A percentile compares a stretch with the other conserved stretches of the same genome.
Conservation (phyloP, 441 rosid species). For the Pelargonium citronellum region DNA sequence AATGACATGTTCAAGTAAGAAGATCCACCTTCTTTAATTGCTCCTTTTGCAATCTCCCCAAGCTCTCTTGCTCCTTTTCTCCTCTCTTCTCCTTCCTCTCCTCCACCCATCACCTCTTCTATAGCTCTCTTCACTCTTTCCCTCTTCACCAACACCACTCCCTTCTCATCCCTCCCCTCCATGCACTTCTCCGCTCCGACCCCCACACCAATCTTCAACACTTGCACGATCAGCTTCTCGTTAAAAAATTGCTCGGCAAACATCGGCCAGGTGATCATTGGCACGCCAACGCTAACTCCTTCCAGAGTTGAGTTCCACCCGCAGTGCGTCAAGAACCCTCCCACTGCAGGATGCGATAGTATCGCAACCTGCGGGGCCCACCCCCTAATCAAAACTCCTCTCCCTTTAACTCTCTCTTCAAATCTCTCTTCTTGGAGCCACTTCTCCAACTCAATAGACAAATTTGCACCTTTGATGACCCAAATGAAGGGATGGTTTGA, state of each 20-base stretch:
- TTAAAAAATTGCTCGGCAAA: slow-evolving; percentile 42
- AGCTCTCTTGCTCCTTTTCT: slow-evolving; percentile 37
- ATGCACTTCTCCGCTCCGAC: slow-evolving; percentile 26
- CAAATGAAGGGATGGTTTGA: slow-evolving; percentile 22
- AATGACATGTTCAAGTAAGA: slow-evolving; percentile 30
- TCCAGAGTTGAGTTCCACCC: slow-evolving; percentile 53
- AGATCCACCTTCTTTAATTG: slow-evolving; percentile 48
- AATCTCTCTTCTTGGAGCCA: slow-evolving; percentile 20
- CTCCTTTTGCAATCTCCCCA: slow-evolving; percentile 34
- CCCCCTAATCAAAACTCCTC: slow-evolving; percentile 38
- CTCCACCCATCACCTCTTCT: slow-evolving; percentile 34
- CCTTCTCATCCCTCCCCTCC: slow-evolving; percentile 32
- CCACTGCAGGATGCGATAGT: slow-evolving; percentile 37
- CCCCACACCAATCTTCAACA: slow-evolving; percentile 34
- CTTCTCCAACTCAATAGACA: neutral
- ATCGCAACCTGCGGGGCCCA: slow-evolving; percentile 52
- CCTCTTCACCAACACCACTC: slow-evolving; percentile 27
- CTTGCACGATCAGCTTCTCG: slow-evolving; percentile 35
- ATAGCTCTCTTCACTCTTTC: slow-evolving; percentile 33
- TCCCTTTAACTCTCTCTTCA: slow-evolving; percentile 31
- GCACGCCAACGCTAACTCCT: slow-evolving; percentile 32
- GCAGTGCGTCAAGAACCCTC: slow-evolving; percentile 55
- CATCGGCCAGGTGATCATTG: slow-evolving; percentile 42
- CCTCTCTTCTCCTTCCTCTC: slow-evolving; percentile 35
- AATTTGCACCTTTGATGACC: slow-evolving; percentile 17